phyloP scores from a whole-genome alignment of 1,284 basidiomycete genomes.

The Pseudozyma hubeiensis region DNA sequence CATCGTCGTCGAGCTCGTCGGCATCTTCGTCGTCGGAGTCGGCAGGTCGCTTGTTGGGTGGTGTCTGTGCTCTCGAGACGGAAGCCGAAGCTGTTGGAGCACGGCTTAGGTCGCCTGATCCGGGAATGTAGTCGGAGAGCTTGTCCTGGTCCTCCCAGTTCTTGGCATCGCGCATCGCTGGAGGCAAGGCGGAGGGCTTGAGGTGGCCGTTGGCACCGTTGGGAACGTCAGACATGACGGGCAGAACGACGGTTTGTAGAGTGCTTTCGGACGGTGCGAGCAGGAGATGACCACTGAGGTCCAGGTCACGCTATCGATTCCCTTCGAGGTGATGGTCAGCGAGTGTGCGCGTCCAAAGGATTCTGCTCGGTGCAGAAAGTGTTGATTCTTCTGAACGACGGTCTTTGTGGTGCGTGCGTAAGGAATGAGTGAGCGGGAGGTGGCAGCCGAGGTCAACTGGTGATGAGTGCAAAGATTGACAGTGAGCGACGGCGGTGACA shows the following conservation, averaged over 20 bases:
- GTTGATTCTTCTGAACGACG: no score
- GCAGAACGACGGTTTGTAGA: neutral
- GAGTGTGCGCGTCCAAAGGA: no score
- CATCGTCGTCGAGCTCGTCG: slow-evolving; percentile 42
- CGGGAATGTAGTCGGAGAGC: slow-evolving; percentile 60
- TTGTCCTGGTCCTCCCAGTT: slow-evolving; percentile 61
- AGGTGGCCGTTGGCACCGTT: slow-evolving; percentile 43
- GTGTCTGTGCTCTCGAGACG: slow-evolving; percentile 42
- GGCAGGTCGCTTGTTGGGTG: slow-evolving; percentile 28
- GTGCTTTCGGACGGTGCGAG: no score
- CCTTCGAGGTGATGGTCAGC: no score
- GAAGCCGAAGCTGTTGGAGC: slow-evolving; percentile 53
- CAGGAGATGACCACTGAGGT: neutral
- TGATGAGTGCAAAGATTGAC: no score
- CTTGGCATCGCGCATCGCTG: slow-evolving; percentile 42
- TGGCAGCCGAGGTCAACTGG: no score
- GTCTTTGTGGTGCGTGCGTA: no score
- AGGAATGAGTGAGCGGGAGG: no score
- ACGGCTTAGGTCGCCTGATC: slow-evolving; percentile 51
- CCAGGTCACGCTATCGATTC: no score
- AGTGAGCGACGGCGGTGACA: no score
- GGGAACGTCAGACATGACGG: slow-evolving; percentile 26
- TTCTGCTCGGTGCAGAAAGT: no score
- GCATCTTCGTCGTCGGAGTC: slow-evolving; percentile 33
- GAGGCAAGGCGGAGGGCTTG: slow-evolving; percentile 39